These are phyloP conservation scores for Thermomucor indicae-seudaticae DNA, from an alignment of 371 early-diverging fungal genomes.

Conservation along the genomic window DNA sequence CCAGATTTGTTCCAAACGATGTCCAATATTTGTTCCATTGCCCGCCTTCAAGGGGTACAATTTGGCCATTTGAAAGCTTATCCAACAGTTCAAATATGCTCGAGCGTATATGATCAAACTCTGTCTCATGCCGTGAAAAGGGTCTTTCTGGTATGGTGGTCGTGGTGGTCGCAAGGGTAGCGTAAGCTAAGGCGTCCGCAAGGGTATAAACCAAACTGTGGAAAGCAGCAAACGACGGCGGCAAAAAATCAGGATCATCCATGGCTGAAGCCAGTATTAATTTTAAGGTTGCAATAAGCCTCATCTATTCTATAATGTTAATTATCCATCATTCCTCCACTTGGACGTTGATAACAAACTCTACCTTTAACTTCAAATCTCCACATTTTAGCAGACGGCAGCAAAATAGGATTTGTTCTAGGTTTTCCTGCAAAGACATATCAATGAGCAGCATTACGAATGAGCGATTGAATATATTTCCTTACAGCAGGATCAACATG, in stretches of 20 bases:
- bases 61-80: slow-evolving; percentile 18
- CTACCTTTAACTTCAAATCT: slow-evolving; percentile 30
- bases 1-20: neutral
- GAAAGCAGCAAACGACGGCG: slow-evolving; percentile 34
- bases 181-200: slow-evolving; percentile 22
- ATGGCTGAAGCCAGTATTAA: slow-evolving; percentile 19
- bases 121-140: slow-evolving; percentile 6
- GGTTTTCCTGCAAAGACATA: slow-evolving; percentile 47
- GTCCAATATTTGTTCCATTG: slow-evolving; percentile 18
- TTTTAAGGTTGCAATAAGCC: slow-evolving; percentile 25
- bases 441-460: no score
- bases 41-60: slow-evolving; percentile 21
- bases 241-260: slow-evolving; percentile 24
- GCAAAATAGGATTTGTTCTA: slow-evolving; percentile 39
- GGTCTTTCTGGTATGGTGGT: no score
- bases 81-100: slow-evolving; percentile 26
- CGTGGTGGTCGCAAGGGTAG: slow-evolving; percentile 3
- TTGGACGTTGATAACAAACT: neutral
- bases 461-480: neutral
- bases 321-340: neutral
- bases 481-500: slow-evolving; percentile 32
- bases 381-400: slow-evolving; percentile 28
- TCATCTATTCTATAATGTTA: slow-evolving; percentile 15
- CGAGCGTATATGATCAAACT: slow-evolving; percentile 12
- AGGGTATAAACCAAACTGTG: slow-evolving; percentile 42